phyloP scores from a whole-genome alignment of 202 grass and related monocot species.

The Cymbopogon flexuosus region DNA sequence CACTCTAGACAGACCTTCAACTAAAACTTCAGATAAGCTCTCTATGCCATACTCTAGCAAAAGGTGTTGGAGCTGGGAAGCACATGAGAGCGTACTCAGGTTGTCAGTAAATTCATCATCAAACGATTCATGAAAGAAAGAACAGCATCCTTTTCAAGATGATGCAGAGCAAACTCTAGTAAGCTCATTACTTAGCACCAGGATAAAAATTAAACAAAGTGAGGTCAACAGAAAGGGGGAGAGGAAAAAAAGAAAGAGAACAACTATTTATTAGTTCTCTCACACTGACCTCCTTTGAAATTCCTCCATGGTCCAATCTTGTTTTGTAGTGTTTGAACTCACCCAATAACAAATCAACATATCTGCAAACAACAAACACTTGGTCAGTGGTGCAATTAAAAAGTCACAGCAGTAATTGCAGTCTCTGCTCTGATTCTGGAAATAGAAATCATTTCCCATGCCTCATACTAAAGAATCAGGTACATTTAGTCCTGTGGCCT shows the following conservation, averaged over 20 bases:
- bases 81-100: conserved; percentile 12
- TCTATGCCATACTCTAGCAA: conserved; percentile 86
- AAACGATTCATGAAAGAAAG: neutral
- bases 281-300: conserved; percentile 73
- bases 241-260: neutral
- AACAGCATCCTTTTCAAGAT: conserved; percentile 4
- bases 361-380: conserved; percentile 46
- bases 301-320: conserved; percentile 87
- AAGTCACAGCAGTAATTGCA: neutral
- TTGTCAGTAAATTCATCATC: neutral
- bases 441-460: conserved; percentile 1
- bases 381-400: conserved; percentile 12
- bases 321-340: conserved; percentile 99
- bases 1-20: conserved; percentile 94
- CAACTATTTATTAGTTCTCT: neutral
- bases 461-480: neutral
- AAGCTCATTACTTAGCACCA: conserved; percentile 9
- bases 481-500: neutral
- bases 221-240: neutral
- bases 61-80: conserved; percentile 76
- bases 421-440: neutral
- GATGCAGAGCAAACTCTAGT: neutral
- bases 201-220: conserved; percentile 25
- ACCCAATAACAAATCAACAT: conserved; percentile 93
- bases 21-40: conserved; percentile 68